Conservation (phyloP, 306 rosid species). For the Pyrus pyrifolia region DNA sequence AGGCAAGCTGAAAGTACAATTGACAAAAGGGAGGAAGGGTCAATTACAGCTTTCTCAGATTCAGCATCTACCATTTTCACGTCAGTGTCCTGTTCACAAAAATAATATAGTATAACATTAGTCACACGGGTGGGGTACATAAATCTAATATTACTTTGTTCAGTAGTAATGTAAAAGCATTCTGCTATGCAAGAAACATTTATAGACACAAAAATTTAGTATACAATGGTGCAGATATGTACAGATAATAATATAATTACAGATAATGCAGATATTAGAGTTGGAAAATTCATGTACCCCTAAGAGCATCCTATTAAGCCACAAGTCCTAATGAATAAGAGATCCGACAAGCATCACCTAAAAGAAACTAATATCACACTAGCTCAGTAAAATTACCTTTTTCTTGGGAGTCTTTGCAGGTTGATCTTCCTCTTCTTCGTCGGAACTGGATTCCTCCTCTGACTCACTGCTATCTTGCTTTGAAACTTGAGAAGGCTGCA, state of each 20-base stretch:
- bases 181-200: background rate
- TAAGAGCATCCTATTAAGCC: background rate
- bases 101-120: background rate
- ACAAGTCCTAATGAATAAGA: background rate
- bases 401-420: slow-evolving; percentile 44
- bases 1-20: background rate
- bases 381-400: slow-evolving; percentile 20
- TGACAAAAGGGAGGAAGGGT: background rate
- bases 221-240: background rate
- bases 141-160: background rate
- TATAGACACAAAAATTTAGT: background rate
- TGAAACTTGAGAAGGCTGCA: slow-evolving; percentile 20
- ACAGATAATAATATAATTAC: too few relatives aligned
- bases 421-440: slow-evolving; percentile 16
- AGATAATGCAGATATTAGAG: background rate
- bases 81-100: slow-evolving; percentile 39
- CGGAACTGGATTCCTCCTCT: slow-evolving; percentile 25
- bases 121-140: background rate
- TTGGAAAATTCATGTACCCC: background rate
- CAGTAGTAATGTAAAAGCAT: background rate
- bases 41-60: slow-evolving; percentile 38
- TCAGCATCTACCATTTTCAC: slow-evolving; percentile 67
- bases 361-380: background rate
- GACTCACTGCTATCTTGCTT: slow-evolving; percentile 20
- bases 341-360: background rate